Base-by-base conservation (phyloP, 1,284 basidiomycete genomes). In the Pascua guehoae region DNA sequence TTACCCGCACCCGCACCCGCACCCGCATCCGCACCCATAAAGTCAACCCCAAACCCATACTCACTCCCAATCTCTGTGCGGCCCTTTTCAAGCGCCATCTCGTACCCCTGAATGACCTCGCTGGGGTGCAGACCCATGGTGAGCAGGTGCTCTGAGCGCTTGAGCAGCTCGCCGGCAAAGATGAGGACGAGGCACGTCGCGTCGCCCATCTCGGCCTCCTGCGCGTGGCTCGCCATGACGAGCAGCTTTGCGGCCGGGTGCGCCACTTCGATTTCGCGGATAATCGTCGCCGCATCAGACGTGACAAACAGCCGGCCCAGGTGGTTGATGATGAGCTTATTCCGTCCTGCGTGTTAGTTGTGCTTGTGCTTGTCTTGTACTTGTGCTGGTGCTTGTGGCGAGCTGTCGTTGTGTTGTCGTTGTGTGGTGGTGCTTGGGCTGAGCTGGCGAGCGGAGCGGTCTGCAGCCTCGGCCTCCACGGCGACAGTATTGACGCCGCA, bases 171-270 rank as follows among this genome's bases (percentile, higher is more conserved):
- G 56, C 96, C 96, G 8, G 91, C 93, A 49, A 98, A 81, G 72
- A 98, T 98, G 71, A 98, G 80, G 47, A 98, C 94, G 70, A 89
- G 84, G 78, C 98, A 98, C 54, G 95, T 98, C 51, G 90, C 86
- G 79, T 98, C 96, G 56, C 95, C 96, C 90, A 98, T 95, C 89
- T 98, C 96, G 1, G 86, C 78, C 78, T 98, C 95, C 75, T 99
- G 96, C 39, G 95, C 90, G 72, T 97, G 92, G 43, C 89, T 91
- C 16, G 94, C 93, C 91, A 98, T 96, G 38, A 98, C 95, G 12
- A 99, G 81, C 11, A 98, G 81, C 78, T 98, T 98, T 37, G 93
- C 96, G 7, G 95, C 95, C 0, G 96, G 96, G 77, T 98, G 96
- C 36, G 98, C 91, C 50, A 99, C 92, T 74, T 98, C 96, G 74